Evolutionary conservation across 257 asterid genomes (phyloP), one percentile per base, ranked within the genome.

Genomic region (Salvia miltiorrhiza): DNA sequence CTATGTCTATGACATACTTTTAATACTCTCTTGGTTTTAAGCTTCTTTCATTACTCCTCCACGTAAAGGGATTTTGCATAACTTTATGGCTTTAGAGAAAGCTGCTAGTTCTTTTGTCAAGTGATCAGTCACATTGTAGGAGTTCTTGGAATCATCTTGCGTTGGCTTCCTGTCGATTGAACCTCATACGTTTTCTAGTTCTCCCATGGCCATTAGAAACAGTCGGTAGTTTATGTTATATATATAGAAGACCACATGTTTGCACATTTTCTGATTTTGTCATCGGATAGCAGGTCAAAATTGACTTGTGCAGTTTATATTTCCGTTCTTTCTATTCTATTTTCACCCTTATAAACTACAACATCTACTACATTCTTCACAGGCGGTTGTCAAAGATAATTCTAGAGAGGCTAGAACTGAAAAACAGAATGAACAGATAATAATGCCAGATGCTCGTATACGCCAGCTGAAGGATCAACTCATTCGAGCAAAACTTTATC

Each of bases 401-500:
- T 69, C 75, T 4, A 73, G 83, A 77, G 86, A 72, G 64, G 58
- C 65, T 73, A 75, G 70, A 69, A 57, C 35, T 41, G 83, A 70
- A 69, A 85, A 67, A 68, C 89, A 61, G 74, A 81, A 50, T 21
- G 86, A 78, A 26, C 87, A 75, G 75, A 23, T 61, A n/a, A 71
- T 49, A 44, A 55, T 76, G 33, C 82, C 78, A 3, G 95, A 93
- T 80, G 81, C 83, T 61, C 87, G 73, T 41, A 80, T 90, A 67
- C 86, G 86, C 55, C 93, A 84, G 79, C 89, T 93, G 41, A 90
- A 87, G 78, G 97, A 93, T 73, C 97, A 82, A 65, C 88, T 93
- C 49, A 78, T 93, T 67, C 79, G 75, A 64, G 98, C 78, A 63
- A 85, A 65, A 77, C 90, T 93, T 73, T 93, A 83, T 76, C 95